Conservation (phyloP, 139 green algal genomes). For the Tetraselmis chui region DNA sequence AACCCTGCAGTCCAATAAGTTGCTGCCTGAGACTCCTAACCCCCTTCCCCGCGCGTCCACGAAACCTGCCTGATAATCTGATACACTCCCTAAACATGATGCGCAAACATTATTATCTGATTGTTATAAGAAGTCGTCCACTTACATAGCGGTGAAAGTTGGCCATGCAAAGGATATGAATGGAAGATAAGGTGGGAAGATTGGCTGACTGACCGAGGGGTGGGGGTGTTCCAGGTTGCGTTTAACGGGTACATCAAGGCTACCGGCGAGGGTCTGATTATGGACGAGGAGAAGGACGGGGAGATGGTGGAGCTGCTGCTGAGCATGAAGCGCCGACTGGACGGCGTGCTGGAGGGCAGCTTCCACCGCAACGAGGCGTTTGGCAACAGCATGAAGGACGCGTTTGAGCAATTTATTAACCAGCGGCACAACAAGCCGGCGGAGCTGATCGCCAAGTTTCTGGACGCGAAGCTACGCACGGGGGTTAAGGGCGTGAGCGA, state of each 20-base stretch:
- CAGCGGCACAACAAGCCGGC: constrained; percentile 75
- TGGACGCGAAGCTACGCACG: constrained; percentile 75
- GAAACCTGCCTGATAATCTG: too few relatives aligned
- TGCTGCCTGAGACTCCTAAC: too few relatives aligned
- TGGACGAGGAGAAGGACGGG: constrained; percentile 87
- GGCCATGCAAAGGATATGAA: too few relatives aligned
- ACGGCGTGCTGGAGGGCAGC: constrained; percentile 46
- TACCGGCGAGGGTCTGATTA: constrained; percentile 59
- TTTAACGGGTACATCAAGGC: constrained; percentile 69
- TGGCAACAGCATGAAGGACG: constrained; percentile 72
- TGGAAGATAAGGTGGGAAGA: too few relatives aligned
- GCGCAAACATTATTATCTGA: too few relatives aligned
- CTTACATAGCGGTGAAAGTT: too few relatives aligned
- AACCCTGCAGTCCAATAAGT: too few relatives aligned
- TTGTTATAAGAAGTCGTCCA: too few relatives aligned
- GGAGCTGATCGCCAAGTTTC: constrained; percentile 94
- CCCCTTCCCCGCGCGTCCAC: too few relatives aligned
- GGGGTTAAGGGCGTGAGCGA: constrained; percentile 73
- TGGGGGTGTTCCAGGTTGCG: constrained; percentile 61
- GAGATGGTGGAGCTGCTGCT: constrained; percentile 86
- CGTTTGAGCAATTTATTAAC: constrained; percentile 94
- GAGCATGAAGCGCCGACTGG: constrained; percentile 67
- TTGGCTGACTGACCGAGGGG: too few relatives aligned
- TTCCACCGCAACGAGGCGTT: constrained; percentile 67
- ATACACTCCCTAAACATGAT: too few relatives aligned